Evolutionary conservation across 352 stramenopile genomes (phyloP), one percentile per base, ranked within the genome.

Genomic region (Pythium aphanidermatum): DNA sequence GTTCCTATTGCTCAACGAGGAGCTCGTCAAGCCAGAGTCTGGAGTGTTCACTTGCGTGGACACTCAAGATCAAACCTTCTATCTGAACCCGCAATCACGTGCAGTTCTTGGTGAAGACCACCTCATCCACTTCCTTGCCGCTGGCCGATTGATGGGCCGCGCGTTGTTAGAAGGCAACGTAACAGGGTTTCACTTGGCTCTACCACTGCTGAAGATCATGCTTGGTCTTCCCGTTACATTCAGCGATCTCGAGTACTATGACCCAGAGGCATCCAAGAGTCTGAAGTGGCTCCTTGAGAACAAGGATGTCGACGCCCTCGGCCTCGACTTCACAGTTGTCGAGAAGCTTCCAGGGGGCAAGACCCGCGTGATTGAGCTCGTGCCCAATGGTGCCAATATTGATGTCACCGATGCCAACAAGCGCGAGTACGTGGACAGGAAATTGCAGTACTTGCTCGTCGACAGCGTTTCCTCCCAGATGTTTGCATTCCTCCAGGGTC

Each of bases 171-270:
- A 98, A 66, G 80, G 91, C 33, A 81, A 96, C 24, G 65, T 98
- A 8, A 88, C 97, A 26, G 69, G 80, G 21, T 94, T 95, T 32
- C 95, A 98, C 53, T 79, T 99, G 32, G 79, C 94, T 6, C 67
- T 93, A 10, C 89, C 96, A 35, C 65, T 99, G 44, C 96, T 98
- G 62, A 99, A 99, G 68, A 84, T 98, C 49, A 86, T 99, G n/a
- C 69, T 98, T 7, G 95, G 88, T 33, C 93, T 93, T 49, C 95
- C 96, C 2, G 75, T 98, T 14, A 91, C 77, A 2, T 95, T 98
- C 41, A 70, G 75, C 17, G 95, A 99, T 58, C 73, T 98, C 29
- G 83, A 97, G 63, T 72, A 67, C 33, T 62, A 79, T 12, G 71
- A 87, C 42, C 65, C 71, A 4, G 67, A 72, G 17, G 51, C 63